Conservation (phyloP, 2,329 filamentous ascomycete species). For the Fusarium poae region DNA sequence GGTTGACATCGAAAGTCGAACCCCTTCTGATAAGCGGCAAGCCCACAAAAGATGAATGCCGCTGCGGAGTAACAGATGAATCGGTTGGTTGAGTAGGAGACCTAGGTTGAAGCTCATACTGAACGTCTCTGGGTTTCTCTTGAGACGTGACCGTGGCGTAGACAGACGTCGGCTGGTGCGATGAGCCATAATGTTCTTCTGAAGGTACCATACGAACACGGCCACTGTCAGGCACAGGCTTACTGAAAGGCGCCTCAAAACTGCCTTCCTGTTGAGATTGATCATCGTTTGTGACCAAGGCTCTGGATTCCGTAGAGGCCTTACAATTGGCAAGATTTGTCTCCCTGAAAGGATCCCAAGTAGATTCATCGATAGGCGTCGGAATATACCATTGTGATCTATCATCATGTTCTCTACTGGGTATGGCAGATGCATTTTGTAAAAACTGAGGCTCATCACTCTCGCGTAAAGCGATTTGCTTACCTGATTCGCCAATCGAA, state of each 20-base stretch:
- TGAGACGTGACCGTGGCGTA: constrained; percentile 9
- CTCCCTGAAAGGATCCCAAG: constrained; percentile 45
- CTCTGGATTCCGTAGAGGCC: constrained; percentile 27
- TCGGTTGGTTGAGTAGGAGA: constrained; percentile 14
- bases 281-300: constrained; percentile 13
- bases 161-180: constrained; percentile 23
- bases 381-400: constrained; percentile 43
- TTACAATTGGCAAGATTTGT: constrained; percentile 30
- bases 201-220: constrained; percentile 46
- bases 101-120: constrained; percentile 27
- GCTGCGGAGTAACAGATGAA: constrained; percentile 52
- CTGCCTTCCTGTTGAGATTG: constrained; percentile 9
- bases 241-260: constrained; percentile 19
- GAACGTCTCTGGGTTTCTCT: not conserved
- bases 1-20: constrained; percentile 66
- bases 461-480: constrained; percentile 40
- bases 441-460: constrained; percentile 25
- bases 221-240: constrained; percentile 28
- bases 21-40: constrained; percentile 70
- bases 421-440: constrained; percentile 20
- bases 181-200: constrained; percentile 14
- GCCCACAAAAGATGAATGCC: constrained; percentile 66
- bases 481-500: constrained; percentile 43
- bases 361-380: constrained; percentile 37
- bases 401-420: constrained; percentile 37